phyloP scores from a whole-genome alignment of 192 early-diverging fungal genomes.

The Coemansia sp. region DNA sequence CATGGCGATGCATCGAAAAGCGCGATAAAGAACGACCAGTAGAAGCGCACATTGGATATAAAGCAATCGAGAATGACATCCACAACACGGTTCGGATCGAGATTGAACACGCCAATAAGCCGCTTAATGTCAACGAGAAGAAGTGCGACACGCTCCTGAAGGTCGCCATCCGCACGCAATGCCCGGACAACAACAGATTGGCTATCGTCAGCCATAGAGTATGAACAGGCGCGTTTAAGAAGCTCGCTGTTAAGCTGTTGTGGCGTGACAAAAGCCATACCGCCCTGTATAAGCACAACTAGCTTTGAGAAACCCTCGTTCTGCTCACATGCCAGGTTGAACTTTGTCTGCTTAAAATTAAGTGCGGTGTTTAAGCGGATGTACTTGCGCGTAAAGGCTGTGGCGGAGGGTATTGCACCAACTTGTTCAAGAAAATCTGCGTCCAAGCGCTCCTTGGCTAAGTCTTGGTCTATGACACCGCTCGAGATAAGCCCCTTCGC shows the following conservation, averaged over 20 bases:
- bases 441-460: conserved; percentile 45
- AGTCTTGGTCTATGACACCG: conserved; percentile 21
- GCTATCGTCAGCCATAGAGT: neutral
- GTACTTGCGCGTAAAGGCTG: conserved; percentile 29
- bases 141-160: conserved; percentile 17
- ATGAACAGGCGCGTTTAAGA: conserved; percentile 4
- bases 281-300: conserved; percentile 34
- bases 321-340: conserved; percentile 48
- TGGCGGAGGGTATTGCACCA: conserved; percentile 27
- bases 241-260: conserved; percentile 23
- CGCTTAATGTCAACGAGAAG: conserved; percentile 38
- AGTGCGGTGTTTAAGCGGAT: conserved; percentile 46
- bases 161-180: conserved; percentile 22
- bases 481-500: conserved; percentile 21
- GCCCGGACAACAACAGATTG: conserved; percentile 15
- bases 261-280: conserved; percentile 28
- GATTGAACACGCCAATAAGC: conserved; percentile 43
- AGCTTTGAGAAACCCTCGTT: conserved; percentile 52
- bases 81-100: conserved; percentile 48
- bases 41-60: conserved; percentile 40
- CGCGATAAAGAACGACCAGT: conserved; percentile 49
- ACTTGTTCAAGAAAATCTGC: conserved; percentile 40
- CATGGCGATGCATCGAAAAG: conserved; percentile 51
- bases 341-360: conserved; percentile 55
- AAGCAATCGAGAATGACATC: conserved; percentile 53